phyloP scores from a whole-genome alignment of 257 asterid genomes.

The Agastache rugosa region DNA sequence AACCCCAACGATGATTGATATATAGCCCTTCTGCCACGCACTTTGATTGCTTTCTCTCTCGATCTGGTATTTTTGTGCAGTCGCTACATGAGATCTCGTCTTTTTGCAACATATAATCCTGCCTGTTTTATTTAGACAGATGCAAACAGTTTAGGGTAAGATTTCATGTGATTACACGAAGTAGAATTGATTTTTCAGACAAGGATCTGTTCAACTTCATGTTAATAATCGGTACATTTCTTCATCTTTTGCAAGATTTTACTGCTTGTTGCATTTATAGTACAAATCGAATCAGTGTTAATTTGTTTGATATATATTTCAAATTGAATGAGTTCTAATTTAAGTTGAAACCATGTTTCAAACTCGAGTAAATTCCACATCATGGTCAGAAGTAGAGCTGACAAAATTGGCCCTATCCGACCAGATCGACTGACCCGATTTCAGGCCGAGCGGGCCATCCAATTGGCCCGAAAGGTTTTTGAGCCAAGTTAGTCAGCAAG shows the following conservation, averaged over 20 bases:
- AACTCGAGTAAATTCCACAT: no score
- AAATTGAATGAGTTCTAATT: not conserved
- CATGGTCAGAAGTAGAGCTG: no score
- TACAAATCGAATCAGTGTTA: not conserved
- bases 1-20: slow-evolving; percentile 56
- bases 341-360: not conserved
- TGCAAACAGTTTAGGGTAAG: slow-evolving; percentile 18
- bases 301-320: not conserved
- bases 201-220: not conserved
- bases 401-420: no score
- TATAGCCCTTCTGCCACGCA: not conserved
- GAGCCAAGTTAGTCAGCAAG: no score
- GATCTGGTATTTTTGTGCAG: slow-evolving; percentile 2
- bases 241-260: not conserved
- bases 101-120: not conserved
- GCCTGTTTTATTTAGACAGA: not conserved
- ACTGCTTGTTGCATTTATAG: not conserved
- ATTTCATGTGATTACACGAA: slow-evolving; percentile 18
- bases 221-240: slow-evolving; percentile 13
- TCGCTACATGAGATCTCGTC: not conserved
- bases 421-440: no score
- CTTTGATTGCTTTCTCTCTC: not conserved
- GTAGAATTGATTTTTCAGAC: slow-evolving; percentile 22
- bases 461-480: no score
- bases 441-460: no score